Percentiles rank a stretch among this genome's conserved stretches.
Evolutionary conservation across 768 basidiomycete species (phyloP).

Genomic region (Lactifluus subvellereus): DNA sequence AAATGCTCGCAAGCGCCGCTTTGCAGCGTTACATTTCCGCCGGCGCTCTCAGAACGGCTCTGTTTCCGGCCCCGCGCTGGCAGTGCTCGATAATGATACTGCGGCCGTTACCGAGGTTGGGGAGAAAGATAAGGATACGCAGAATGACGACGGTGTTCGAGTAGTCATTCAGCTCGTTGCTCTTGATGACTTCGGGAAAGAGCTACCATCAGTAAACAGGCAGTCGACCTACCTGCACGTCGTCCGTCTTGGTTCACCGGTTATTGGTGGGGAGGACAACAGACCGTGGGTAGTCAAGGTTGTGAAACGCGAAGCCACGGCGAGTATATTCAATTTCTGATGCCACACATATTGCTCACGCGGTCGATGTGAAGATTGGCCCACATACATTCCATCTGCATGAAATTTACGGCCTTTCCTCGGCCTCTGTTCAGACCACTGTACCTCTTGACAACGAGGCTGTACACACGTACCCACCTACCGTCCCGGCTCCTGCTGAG

Average conservation of each 20-base stretch:
- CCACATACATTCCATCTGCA: conserved; percentile 92
- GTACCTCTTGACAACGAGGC: conserved; percentile 37
- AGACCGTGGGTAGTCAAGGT: conserved; percentile 91
- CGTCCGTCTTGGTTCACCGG: conserved; percentile 54
- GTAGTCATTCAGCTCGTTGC: conserved; percentile 78
- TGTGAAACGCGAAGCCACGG: conserved; percentile 84
- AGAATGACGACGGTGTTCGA: conserved; percentile 55
- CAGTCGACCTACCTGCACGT: conserved; percentile 88
- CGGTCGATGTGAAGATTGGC: conserved; percentile 57
- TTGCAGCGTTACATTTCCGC: conserved; percentile 62
- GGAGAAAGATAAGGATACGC: conserved; percentile 43
- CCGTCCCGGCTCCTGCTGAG: conserved; percentile 36
- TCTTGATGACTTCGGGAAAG: conserved; percentile 67
- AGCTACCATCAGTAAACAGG: conserved; percentile 67
- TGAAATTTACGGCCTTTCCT: conserved; percentile 88
- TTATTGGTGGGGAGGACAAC: conserved; percentile 38
- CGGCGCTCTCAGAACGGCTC: conserved; percentile 41
- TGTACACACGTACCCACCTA: conserved; percentile 46
- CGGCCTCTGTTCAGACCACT: conserved; percentile 33
- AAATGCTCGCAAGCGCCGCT: conserved; percentile 45
- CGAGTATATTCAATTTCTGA: conserved; percentile 31
- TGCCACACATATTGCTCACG: not conserved
- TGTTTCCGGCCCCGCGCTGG: conserved; percentile 70
- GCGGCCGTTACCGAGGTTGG: conserved; percentile 31
- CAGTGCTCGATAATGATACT: conserved; percentile 67